These are phyloP conservation scores for Talaromyces islandicus DNA, from an alignment of 2,329 filamentous ascomycete species.

Conservation along the genomic window DNA sequence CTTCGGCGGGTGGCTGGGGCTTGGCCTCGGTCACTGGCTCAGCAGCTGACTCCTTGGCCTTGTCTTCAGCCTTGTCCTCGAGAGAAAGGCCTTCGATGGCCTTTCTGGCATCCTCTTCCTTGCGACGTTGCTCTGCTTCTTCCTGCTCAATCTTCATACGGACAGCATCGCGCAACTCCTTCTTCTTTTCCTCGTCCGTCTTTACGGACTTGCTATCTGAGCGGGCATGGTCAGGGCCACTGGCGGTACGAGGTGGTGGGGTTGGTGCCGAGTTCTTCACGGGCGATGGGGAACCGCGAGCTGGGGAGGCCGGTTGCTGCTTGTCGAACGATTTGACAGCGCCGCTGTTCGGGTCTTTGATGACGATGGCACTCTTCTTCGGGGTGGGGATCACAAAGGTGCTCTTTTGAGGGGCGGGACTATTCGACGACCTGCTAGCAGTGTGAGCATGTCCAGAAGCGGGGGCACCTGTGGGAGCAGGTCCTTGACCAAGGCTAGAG, in stretches of 20 bases:
- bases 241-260: conserved; percentile 66
- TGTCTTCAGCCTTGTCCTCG: conserved; percentile 25
- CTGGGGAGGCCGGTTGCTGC: conserved; percentile 54
- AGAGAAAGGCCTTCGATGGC: conserved; percentile 25
- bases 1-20: conserved; percentile 12
- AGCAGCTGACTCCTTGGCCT: conserved; percentile 10
- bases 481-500: conserved; percentile 57
- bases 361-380: conserved; percentile 71
- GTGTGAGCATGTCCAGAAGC: conserved; percentile 42
- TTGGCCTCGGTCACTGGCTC: conserved; percentile 13
- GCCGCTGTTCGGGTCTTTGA: conserved; percentile 78
- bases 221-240: conserved; percentile 52
- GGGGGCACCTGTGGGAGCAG: conserved; percentile 44
- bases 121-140: conserved; percentile 45
- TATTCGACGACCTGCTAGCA: conserved; percentile 49
- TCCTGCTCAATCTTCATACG: conserved; percentile 52
- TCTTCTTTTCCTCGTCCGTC: conserved; percentile 73
- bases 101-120: conserved; percentile 42
- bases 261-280: conserved; percentile 64
- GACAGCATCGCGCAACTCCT: conserved; percentile 60
- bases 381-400: conserved; percentile 57
- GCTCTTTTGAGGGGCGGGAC: conserved; percentile 56
- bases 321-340: conserved; percentile 65
- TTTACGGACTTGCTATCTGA: conserved; percentile 66
- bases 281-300: conserved; percentile 51